Evolutionary conservation across 2,329 filamentous ascomycete species (phyloP).

Genomic region (Mollisia scopiformis): DNA sequence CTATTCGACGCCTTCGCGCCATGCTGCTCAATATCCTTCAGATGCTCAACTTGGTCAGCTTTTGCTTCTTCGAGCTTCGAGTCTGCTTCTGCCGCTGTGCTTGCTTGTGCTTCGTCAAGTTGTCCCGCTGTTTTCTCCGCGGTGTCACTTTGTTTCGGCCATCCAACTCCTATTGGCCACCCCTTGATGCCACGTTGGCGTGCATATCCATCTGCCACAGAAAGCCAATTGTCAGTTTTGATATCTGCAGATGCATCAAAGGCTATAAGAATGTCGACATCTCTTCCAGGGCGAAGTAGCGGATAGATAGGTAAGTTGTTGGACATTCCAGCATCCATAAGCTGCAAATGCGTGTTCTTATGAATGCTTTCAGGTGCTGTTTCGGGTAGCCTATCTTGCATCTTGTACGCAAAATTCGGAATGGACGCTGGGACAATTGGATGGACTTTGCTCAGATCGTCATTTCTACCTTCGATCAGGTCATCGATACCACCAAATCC

Average conservation of each 20-base stretch:
- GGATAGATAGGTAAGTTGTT: constrained; percentile 98
- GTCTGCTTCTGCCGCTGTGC: constrained; percentile 59
- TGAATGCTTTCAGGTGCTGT: constrained; percentile 81
- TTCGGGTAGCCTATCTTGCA: constrained; percentile 74
- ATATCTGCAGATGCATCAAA: constrained; percentile 94
- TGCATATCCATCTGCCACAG: constrained; percentile 90
- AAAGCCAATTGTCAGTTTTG: constrained; percentile 93
- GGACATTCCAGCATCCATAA: constrained; percentile 98
- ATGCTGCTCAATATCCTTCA: constrained; percentile 35
- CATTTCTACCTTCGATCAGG: constrained; percentile 79
- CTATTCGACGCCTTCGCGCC: constrained; percentile 19
- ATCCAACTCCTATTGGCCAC: constrained; percentile 94
- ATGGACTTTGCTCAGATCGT: constrained; percentile 88
- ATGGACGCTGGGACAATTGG: constrained; percentile 91
- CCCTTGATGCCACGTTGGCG: constrained; percentile 87
- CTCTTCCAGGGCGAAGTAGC: constrained; percentile 81
- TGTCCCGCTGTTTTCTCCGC: constrained; percentile 63
- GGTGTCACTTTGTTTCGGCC: constrained; percentile 70
- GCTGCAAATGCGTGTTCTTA: constrained; percentile 69
- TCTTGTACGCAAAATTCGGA: constrained; percentile 85
- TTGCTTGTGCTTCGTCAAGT: constrained; percentile 68
- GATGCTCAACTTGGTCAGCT: constrained; percentile 44
- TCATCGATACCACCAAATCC: constrained; percentile 80
- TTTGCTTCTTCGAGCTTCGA: constrained; percentile 66
- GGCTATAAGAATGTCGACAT: constrained; percentile 87